These are phyloP conservation scores for Rubus idaeus DNA, from an alignment of 306 rosid species.

Conservation along the genomic window DNA sequence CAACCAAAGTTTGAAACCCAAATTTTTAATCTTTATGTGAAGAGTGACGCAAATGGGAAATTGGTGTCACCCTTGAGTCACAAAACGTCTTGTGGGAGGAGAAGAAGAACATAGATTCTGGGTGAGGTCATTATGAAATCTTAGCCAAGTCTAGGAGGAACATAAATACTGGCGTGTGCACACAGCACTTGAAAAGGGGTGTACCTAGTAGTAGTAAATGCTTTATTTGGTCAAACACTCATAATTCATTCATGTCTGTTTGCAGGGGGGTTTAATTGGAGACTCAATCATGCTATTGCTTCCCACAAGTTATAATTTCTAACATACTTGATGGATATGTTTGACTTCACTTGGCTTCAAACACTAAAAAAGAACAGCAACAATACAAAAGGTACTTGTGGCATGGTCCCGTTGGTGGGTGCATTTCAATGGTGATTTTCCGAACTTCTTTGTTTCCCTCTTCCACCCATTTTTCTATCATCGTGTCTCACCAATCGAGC, in stretches of 20 bases:
- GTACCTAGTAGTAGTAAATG: slow-evolving; percentile 43
- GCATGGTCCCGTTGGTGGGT: background rate
- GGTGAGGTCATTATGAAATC: slow-evolving; percentile 59
- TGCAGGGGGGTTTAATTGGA: slow-evolving; percentile 24
- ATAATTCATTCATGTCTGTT: slow-evolving; percentile 12
- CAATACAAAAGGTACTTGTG: slow-evolving; percentile 36
- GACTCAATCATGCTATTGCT: slow-evolving; percentile 44
- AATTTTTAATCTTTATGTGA: background rate
- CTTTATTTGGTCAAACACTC: slow-evolving; percentile 57
- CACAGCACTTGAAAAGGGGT: slow-evolving; percentile 35
- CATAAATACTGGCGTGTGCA: slow-evolving; percentile 57
- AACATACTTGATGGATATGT: slow-evolving; percentile 45
- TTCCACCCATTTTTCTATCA: background rate
- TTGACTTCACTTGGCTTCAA: slow-evolving; percentile 37
- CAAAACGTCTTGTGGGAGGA: slow-evolving; percentile 40
- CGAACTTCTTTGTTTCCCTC: background rate
- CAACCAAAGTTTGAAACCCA: background rate
- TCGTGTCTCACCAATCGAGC: too few species aligned
- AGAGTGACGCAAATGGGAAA: background rate
- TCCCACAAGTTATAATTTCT: slow-evolving; percentile 35
- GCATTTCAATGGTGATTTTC: background rate
- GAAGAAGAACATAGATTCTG: slow-evolving; percentile 55
- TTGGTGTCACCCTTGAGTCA: slow-evolving; percentile 2
- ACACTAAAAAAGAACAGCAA: slow-evolving; percentile 40
- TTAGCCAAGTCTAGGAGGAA: slow-evolving; percentile 29